A percentile compares a stretch with the other conserved stretches of the same genome.
Evolutionary conservation across 2,329 filamentous ascomycete species (phyloP).

Genomic region (Epichloe festucae): DNA sequence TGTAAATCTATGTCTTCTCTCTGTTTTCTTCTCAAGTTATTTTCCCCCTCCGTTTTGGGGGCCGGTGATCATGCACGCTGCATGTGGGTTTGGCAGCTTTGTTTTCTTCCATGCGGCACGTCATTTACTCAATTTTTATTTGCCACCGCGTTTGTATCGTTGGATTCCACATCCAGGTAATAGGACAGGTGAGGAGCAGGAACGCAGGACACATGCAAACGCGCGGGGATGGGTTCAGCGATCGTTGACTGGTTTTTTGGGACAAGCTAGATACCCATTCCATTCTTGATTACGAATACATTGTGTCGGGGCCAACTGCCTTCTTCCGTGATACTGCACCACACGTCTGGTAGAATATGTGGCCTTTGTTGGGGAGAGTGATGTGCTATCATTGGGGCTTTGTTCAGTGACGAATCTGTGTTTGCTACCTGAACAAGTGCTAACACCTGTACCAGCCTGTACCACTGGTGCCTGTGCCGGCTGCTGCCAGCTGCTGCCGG

Average conservation of each 20-base stretch:
- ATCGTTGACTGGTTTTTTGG: not conserved
- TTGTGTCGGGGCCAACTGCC: not conserved
- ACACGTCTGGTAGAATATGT: not conserved
- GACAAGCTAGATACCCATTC: not conserved
- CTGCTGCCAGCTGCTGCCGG: too few relatives aligned
- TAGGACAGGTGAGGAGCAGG: not conserved
- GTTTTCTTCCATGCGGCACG: not conserved
- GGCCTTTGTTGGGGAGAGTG: too few relatives aligned
- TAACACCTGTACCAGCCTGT: too few relatives aligned
- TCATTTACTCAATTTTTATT: not conserved
- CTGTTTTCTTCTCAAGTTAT: not conserved
- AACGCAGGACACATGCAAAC: not conserved
- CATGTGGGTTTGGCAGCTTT: not conserved
- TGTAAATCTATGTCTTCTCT: constrained; percentile 6
- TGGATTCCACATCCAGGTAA: not conserved
- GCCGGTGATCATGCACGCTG: not conserved
- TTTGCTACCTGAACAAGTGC: too few relatives aligned
- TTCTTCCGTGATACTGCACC: not conserved
- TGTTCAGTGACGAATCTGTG: too few relatives aligned
- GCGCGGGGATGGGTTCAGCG: too few relatives aligned
- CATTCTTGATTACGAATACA: not conserved
- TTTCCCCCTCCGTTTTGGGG: not conserved
- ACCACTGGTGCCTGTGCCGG: too few relatives aligned
- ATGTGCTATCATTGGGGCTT: too few relatives aligned
- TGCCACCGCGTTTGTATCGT: not conserved